phyloP scores from a whole-genome alignment of 2,329 filamentous ascomycete species.

The Stemphylium vesicarium region DNA sequence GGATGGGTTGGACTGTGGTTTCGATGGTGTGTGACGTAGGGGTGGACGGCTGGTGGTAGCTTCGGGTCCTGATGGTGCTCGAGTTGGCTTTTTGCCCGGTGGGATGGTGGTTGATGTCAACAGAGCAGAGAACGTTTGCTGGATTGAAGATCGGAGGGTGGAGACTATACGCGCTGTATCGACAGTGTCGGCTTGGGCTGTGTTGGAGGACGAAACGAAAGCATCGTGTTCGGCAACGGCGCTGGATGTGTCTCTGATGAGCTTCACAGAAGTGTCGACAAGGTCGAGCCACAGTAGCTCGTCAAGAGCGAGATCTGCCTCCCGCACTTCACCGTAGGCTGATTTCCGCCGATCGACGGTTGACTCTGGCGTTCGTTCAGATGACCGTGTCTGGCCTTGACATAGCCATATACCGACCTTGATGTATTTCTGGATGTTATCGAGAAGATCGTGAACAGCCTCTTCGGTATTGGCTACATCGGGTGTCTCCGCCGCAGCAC shows the following conservation, averaged over 20 bases:
- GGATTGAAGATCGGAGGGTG: slow-evolving; percentile 78
- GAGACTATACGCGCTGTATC: slow-evolving; percentile 68
- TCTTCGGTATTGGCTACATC: slow-evolving; percentile 66
- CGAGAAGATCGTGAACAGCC: slow-evolving; percentile 74
- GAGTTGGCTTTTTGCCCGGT: slow-evolving; percentile 19
- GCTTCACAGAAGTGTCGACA: slow-evolving; percentile 66
- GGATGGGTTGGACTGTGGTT: slow-evolving; percentile 65
- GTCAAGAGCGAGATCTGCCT: slow-evolving; percentile 65
- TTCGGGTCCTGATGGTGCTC: slow-evolving; percentile 35
- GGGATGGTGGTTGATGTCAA: slow-evolving; percentile 68
- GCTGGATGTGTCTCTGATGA: slow-evolving; percentile 53
- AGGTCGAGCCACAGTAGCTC: slow-evolving; percentile 71
- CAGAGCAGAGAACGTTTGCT: slow-evolving; percentile 88
- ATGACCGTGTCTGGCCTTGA: slow-evolving; percentile 76
- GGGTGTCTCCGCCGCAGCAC: slow-evolving; percentile 63
- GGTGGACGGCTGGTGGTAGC: slow-evolving; percentile 24
- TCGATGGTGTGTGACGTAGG: slow-evolving; percentile 25
- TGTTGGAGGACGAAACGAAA: slow-evolving; percentile 32
- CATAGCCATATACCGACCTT: slow-evolving; percentile 96
- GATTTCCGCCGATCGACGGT: slow-evolving; percentile 50
- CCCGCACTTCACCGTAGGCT: slow-evolving; percentile 54
- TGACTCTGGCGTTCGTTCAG: slow-evolving; percentile 42
- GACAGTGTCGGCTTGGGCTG: slow-evolving; percentile 38
- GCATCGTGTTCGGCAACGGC: slow-evolving; percentile 56
- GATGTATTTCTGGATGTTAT: slow-evolving; percentile 84